Base-by-base conservation (phyloP, 2,329 filamentous ascomycete genomes). In the Westerdykella ornata region DNA sequence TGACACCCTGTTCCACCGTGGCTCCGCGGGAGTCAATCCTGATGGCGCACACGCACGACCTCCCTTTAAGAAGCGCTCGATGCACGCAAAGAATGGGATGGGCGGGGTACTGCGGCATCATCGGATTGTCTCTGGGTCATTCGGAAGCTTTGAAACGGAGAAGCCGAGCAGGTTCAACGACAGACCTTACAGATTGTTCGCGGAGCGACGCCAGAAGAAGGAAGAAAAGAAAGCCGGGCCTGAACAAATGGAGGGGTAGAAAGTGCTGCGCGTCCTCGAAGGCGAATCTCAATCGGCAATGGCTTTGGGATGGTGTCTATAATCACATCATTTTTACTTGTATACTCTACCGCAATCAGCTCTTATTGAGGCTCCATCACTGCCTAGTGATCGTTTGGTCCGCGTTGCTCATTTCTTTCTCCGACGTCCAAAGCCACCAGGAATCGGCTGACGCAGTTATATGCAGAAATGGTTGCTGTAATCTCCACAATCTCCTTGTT, bases 361-460 rank as follows among this genome's bases (percentile, higher is more conserved):
- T 47, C 44, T 18, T 47, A 45, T 19, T 44, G 46, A 20, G 37
- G 47, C 3, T 41, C 45, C 3, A 35, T 26, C 18, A 16, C 13
- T 13, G 43, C 47, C 38, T n/a, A n/a, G n/a, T n/a, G n/a, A n/a
- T n/a, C n/a, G 12, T 2, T 8, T 7, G 56, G 53, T 3, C 48
- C 53, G 11, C 41, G 39, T 47, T 56, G 46, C 18, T 33, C 49
- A 48, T 67, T 68, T 51, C 62, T 63, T 54, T 72, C 70, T 0
- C 70, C 70, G 11, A 72, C 85, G 68, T 94, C 82, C 42, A 94
- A 65, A 12, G 87, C 87, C 15, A 94, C 86, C 51, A 94, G 65
- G 53, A 94, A 89, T 20, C 87, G 76, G 62, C 84, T 88, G 13
- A 94, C 86, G 59, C 85, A 89, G 62, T 94, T 94, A 63, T 94